phyloP scores from a whole-genome alignment of 768 basidiomycete species.

The Agrocybe chaxingu region DNA sequence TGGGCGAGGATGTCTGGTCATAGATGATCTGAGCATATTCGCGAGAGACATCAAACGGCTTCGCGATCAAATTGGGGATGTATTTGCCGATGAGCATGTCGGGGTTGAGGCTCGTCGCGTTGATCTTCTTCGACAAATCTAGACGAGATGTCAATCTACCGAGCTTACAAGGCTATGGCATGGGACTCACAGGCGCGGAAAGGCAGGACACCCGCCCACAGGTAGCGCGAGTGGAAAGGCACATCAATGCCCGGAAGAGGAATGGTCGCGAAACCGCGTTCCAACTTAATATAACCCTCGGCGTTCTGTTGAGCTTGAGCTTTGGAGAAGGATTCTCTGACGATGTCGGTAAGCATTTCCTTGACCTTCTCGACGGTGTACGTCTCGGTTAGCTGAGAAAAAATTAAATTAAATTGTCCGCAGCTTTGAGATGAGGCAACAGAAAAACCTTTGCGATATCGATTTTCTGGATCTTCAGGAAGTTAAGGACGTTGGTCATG shows the following conservation, averaged over 20 bases:
- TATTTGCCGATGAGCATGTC: slow-evolving; percentile 94
- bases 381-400: slow-evolving; percentile 72
- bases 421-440: not conserved
- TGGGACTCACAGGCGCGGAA: slow-evolving; percentile 87
- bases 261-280: slow-evolving; percentile 95
- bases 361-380: slow-evolving; percentile 92
- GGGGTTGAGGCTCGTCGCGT: slow-evolving; percentile 85
- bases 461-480: slow-evolving; percentile 93
- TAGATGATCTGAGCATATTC: slow-evolving; percentile 95
- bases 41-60: slow-evolving; percentile 78
- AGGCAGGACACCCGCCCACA: slow-evolving; percentile 98
- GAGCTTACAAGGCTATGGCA: slow-evolving; percentile 1
- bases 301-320: slow-evolving; percentile 75
- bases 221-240: slow-evolving; percentile 98
- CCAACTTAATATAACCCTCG: slow-evolving; percentile 89
- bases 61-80: slow-evolving; percentile 94
- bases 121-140: slow-evolving; percentile 99
- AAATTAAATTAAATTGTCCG: not conserved
- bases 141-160: slow-evolving; percentile 1
- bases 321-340: slow-evolving; percentile 73
- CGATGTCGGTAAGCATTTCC: slow-evolving; percentile 92
- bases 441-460: slow-evolving; percentile 77
- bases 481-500: slow-evolving; percentile 94
- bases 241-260: slow-evolving; percentile 97
- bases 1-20: slow-evolving; percentile 93